These are phyloP conservation scores for Nicotiana tabacum DNA, from an alignment of 257 asterid genomes.

Conservation along the genomic window DNA sequence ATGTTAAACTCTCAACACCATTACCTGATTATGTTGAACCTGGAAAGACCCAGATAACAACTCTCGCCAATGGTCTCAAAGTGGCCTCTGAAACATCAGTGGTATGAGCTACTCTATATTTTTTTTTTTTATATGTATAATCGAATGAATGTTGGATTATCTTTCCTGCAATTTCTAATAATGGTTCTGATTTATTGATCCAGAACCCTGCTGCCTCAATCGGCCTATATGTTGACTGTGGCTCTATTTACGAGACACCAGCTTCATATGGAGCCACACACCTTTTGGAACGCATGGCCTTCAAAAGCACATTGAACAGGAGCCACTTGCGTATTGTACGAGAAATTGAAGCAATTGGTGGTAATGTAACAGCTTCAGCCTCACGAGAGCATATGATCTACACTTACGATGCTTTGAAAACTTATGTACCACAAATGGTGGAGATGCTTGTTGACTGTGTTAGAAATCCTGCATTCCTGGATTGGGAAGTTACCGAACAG, in stretches of 20 bases:
- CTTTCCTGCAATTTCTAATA: slow-evolving; percentile 3
- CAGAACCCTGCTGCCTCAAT: slow-evolving; percentile 84
- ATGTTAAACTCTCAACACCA: slow-evolving; percentile 56
- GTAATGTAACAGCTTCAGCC: slow-evolving; percentile 64
- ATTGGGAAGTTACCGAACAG: slow-evolving; percentile 97
- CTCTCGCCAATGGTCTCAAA: slow-evolving; percentile 70
- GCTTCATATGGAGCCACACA: slow-evolving; percentile 73
- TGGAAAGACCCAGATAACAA: slow-evolving; percentile 62
- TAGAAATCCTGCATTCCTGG: slow-evolving; percentile 87
- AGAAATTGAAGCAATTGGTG: slow-evolving; percentile 97
- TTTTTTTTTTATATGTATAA: background rate
- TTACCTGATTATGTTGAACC: slow-evolving; percentile 77
- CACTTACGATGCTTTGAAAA: slow-evolving; percentile 70
- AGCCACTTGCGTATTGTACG: slow-evolving; percentile 80
- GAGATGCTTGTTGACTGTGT: slow-evolving; percentile 79
- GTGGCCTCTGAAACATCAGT: slow-evolving; percentile 75
- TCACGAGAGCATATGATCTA: slow-evolving; percentile 84
- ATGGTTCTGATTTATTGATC: background rate
- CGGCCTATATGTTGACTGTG: slow-evolving; percentile 83
- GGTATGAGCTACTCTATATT: slow-evolving; percentile 34
- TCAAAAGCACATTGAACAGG: slow-evolving; percentile 77
- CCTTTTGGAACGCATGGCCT: slow-evolving; percentile 92
- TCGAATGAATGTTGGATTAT: background rate
- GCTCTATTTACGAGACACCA: slow-evolving; percentile 82
- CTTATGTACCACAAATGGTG: slow-evolving; percentile 83